Evolutionary conservation across 768 basidiomycete species (phyloP).

Genomic region (Brasilioporus rufonigricans): DNA sequence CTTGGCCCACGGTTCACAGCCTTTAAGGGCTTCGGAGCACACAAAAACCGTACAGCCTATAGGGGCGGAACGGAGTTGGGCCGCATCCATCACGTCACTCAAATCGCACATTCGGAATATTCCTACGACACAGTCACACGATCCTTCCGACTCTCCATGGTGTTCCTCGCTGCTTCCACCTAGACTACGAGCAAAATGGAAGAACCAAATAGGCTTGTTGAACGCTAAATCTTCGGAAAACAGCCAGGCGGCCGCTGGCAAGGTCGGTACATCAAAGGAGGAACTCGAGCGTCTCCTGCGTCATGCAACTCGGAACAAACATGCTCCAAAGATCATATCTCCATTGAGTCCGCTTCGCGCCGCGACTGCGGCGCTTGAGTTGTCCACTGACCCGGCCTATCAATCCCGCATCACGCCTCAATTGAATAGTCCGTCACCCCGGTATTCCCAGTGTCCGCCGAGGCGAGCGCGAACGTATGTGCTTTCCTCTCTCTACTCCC

Average conservation of each 20-base stretch:
- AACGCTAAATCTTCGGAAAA: not conserved
- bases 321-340: constrained; percentile 29
- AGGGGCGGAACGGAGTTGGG: constrained; percentile 30
- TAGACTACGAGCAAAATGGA: constrained; percentile 8
- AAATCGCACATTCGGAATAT: constrained; percentile 5
- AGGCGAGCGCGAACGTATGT: constrained; percentile 30
- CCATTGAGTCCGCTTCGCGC: constrained; percentile 32
- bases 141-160: constrained; percentile 5
- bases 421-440: constrained; percentile 18
- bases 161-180: constrained; percentile 8
- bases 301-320: constrained; percentile 23
- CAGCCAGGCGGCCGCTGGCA: not conserved
- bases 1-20: constrained; percentile 28
- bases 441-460: constrained; percentile 17
- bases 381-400: constrained; percentile 21
- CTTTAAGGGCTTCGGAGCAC: constrained; percentile 19
- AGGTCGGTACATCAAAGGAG: constrained; percentile 8
- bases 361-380: constrained; percentile 1
- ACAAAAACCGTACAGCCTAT: constrained; percentile 26
- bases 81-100: constrained; percentile 17
- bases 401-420: constrained; percentile 22
- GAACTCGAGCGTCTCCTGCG: constrained; percentile 27
- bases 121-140: not conserved
- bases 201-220: not conserved
- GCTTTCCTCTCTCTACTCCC: not conserved